Conservation (phyloP, 305 asterid species). For the Lippia alba region DNA sequence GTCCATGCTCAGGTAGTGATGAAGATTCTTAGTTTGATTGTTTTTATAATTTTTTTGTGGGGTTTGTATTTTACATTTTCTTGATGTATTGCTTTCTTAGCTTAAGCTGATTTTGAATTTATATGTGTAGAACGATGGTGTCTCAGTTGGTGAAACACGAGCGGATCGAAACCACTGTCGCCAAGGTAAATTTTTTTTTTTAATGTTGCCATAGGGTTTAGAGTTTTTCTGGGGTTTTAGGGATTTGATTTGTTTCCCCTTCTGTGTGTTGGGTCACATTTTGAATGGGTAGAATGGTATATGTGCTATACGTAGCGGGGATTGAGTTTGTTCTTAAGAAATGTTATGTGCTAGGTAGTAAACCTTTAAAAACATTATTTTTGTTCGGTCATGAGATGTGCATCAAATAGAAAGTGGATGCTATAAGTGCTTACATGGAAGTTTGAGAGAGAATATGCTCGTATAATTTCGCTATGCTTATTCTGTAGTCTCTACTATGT, state of each 20-base stretch:
- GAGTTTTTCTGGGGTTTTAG: no score
- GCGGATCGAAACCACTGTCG: conserved; percentile 90
- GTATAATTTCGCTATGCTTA: neutral
- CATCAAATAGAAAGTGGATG: no score
- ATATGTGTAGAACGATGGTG: conserved; percentile 74
- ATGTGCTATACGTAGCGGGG: no score
- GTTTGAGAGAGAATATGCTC: neutral
- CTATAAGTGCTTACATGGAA: no score
- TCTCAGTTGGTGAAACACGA: conserved; percentile 95
- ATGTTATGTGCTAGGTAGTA: neutral
- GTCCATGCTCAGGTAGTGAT: conserved; percentile 77
- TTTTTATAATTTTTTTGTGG: neutral
- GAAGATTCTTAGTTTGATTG: neutral
- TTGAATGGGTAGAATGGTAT: no score
- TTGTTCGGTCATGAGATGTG: conserved; percentile 4
- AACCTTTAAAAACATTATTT: neutral
- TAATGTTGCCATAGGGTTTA: neutral
- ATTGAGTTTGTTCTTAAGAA: no score
- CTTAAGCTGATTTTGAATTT: neutral
- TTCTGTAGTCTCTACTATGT: neutral
- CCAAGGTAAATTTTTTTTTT: conserved; percentile 57
- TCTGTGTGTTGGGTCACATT: no score
- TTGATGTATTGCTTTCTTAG: neutral
- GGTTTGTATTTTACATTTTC: neutral
- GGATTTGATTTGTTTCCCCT: no score